phyloP scores from a whole-genome alignment of 805 yeast species.

The Debaryomyces castellii region DNA sequence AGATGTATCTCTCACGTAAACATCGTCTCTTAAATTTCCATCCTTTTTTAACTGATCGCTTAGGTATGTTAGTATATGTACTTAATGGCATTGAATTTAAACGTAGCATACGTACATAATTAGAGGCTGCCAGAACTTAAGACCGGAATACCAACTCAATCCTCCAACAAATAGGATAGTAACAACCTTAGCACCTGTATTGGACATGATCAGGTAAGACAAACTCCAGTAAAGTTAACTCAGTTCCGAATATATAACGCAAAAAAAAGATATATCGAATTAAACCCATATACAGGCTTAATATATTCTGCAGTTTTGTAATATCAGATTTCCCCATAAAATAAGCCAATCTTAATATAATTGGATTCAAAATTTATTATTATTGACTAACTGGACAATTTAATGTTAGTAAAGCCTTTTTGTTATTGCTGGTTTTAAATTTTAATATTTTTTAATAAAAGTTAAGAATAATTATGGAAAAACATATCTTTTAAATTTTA shows the following conservation, averaged over 20 bases:
- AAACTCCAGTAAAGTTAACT: background rate
- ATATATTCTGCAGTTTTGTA: too few species aligned
- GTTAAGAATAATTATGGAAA: background rate
- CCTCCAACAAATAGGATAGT: conserved; percentile 18
- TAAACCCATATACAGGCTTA: too few species aligned
- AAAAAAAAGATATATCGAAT: too few species aligned
- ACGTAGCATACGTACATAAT: conserved; percentile 49
- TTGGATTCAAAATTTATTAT: too few species aligned
- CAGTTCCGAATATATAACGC: background rate
- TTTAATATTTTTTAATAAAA: background rate
- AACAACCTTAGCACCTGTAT: conserved; percentile 16
- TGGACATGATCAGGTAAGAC: conserved; percentile 5
- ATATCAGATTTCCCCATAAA: too few species aligned
- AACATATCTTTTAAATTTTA: background rate
- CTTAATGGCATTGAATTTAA: background rate
- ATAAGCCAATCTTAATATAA: too few species aligned
- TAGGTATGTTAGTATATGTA: background rate
- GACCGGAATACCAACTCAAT: conserved; percentile 47
- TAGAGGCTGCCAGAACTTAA: conserved; percentile 72
- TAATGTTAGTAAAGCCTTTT: too few species aligned
- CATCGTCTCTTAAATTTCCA: conserved; percentile 61
- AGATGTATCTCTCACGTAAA: conserved; percentile 48
- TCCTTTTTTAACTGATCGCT: conserved; percentile 66
- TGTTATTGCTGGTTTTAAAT: too few species aligned
- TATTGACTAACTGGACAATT: too few species aligned